Percentiles rank a stretch among this genome's conserved stretches.
Conservation (phyloP, 176 grass and related monocot genomes). For the Oryza rufipogon region DNA sequence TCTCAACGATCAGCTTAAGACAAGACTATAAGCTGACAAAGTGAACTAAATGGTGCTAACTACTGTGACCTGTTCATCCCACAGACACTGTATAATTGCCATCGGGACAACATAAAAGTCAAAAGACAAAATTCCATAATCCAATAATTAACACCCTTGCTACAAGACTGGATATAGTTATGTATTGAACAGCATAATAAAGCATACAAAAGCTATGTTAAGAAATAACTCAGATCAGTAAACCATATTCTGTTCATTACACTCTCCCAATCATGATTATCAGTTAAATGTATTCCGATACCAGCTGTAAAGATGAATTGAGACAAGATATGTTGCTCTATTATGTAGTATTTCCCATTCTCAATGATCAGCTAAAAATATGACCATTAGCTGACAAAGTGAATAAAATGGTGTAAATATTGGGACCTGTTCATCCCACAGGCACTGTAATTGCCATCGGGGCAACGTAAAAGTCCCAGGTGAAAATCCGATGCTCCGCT, state of each 20-base stretch:
- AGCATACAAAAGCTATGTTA: neutral
- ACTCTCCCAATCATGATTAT: neutral
- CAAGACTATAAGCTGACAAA: neutral
- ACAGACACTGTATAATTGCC: neutral
- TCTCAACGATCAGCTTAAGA: neutral
- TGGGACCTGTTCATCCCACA: constrained; percentile 31
- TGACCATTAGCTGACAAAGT: constrained; percentile 51
- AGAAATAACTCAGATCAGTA: neutral
- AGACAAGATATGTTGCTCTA: neutral
- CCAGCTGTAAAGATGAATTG: neutral
- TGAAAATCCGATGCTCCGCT: neutral
- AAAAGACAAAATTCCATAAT: neutral
- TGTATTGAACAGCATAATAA: neutral
- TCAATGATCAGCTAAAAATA: constrained; percentile 51
- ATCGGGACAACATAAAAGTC: neutral
- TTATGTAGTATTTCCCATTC: constrained; percentile 36
- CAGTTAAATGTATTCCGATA: neutral
- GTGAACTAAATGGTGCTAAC: neutral
- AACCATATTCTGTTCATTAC: neutral
- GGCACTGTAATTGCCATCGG: constrained; percentile 40
- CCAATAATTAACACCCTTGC: neutral
- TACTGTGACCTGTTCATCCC: neutral
- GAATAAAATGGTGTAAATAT: constrained; percentile 31
- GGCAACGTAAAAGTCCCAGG: constrained; percentile 40
- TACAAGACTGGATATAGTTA: neutral